These are phyloP conservation scores for Lachancea thermotolerans DNA, from an alignment of 805 yeast species.

Conservation along the genomic window DNA sequence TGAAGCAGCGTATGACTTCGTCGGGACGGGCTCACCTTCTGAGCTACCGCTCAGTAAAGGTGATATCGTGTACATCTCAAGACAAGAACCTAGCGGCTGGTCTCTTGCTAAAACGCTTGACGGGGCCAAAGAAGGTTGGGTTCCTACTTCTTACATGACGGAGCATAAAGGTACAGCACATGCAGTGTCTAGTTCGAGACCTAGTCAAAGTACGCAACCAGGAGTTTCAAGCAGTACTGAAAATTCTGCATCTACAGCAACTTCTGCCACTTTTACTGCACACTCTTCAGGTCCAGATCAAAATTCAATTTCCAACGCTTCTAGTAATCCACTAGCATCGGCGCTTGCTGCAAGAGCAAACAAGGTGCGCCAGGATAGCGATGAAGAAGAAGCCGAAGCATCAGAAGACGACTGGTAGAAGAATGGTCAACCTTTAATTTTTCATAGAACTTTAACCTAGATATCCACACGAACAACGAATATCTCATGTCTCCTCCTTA, in stretches of 20 bases:
- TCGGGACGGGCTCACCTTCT: constrained; percentile 77
- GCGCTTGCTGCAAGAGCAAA: constrained; percentile 79
- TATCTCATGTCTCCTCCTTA: too few species aligned
- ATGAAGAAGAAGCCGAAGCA: constrained; percentile 63
- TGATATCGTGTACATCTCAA: constrained; percentile 63
- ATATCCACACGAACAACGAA: background rate
- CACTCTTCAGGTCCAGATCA: constrained; percentile 21
- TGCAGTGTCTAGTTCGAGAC: constrained; percentile 27
- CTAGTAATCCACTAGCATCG: constrained; percentile 75
- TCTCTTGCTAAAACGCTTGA: constrained; percentile 76
- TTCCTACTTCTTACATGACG: constrained; percentile 85
- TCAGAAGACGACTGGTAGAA: constrained; percentile 42
- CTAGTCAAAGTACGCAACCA: background rate
- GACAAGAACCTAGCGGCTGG: constrained; percentile 86
- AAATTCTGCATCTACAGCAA: constrained; percentile 17
- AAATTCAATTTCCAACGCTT: constrained; percentile 37
- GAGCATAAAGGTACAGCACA: constrained; percentile 38
- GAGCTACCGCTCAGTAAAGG: constrained; percentile 74
- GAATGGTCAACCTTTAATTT: background rate
- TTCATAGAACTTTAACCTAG: background rate
- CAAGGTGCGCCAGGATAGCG: constrained; percentile 50
- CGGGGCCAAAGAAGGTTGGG: constrained; percentile 88
- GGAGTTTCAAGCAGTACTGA: background rate
- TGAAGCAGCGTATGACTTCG: constrained; percentile 82
- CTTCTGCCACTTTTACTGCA: constrained; percentile 11